Conservation (phyloP, 257 asterid genomes). For the Handroanthus guayacan region DNA sequence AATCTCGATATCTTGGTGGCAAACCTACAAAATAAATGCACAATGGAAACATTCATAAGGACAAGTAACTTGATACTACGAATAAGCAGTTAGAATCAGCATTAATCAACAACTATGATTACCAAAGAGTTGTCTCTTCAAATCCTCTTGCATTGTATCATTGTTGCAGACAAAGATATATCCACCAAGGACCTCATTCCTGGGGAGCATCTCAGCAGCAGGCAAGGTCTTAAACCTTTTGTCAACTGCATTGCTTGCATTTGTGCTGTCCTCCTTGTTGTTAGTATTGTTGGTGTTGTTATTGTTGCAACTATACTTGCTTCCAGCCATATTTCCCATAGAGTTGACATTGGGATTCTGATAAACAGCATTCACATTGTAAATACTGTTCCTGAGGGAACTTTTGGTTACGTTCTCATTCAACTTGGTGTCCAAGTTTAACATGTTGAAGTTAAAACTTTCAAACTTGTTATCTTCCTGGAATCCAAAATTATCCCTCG, state of each 20-base stretch:
- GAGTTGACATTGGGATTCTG: slow-evolving; percentile 60
- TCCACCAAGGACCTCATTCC: slow-evolving; percentile 94
- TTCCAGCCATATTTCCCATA: slow-evolving; percentile 55
- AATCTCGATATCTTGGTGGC: slow-evolving; percentile 96
- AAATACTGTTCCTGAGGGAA: slow-evolving; percentile 55
- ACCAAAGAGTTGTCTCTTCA: slow-evolving; percentile 93
- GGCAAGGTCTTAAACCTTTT: slow-evolving; percentile 98
- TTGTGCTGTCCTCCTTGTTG: slow-evolving; percentile 55
- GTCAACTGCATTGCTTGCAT: slow-evolving; percentile 57
- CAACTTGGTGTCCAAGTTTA: slow-evolving; percentile 72
- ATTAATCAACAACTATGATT: slow-evolving; percentile 27
- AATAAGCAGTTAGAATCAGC: slow-evolving; percentile 4
- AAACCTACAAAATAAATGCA: slow-evolving; percentile 58
- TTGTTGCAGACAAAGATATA: slow-evolving; percentile 97
- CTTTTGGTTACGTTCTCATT: slow-evolving; percentile 58
- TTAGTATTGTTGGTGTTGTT: slow-evolving; percentile 41
- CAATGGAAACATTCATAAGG: neutral
- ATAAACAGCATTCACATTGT: slow-evolving; percentile 63
- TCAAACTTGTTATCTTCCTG: slow-evolving; percentile 88
- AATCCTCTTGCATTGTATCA: slow-evolving; percentile 97
- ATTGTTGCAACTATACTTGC: slow-evolving; percentile 55
- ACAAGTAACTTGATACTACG: neutral
- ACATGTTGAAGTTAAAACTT: slow-evolving; percentile 71
- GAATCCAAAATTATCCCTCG: slow-evolving; percentile 61
- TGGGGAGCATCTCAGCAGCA: slow-evolving; percentile 90